phyloP scores from a whole-genome alignment of 1,139 yeast genomes.

The Protomyces arabidopsidicola region DNA sequence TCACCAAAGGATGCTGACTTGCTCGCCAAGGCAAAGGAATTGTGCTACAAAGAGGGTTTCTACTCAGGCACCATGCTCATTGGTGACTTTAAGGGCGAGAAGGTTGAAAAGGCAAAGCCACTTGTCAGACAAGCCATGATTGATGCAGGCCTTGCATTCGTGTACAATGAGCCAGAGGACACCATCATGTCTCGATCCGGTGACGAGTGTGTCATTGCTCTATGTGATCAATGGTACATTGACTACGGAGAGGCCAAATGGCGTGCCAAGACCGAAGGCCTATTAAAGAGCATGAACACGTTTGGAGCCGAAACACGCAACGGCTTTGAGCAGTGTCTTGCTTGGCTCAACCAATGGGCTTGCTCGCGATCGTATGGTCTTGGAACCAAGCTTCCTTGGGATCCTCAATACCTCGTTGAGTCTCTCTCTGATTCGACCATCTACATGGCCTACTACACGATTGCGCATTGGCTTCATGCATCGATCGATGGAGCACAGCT shows the following conservation, averaged over 20 bases:
- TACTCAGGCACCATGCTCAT: constrained; percentile 77
- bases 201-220: constrained; percentile 91
- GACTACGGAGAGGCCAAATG: constrained; percentile 95
- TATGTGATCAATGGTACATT: constrained; percentile 98
- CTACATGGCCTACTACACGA: constrained; percentile 93
- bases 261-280: constrained; percentile 80
- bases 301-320: constrained; percentile 80
- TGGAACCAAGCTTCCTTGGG: constrained; percentile 98
- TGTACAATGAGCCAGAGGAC: constrained; percentile 91
- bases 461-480: constrained; percentile 76
- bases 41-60: constrained; percentile 94
- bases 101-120: constrained; percentile 86
- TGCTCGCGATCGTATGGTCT: constrained; percentile 94
- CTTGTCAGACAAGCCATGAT: constrained; percentile 79
- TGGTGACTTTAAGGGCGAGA: constrained; percentile 83
- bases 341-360: constrained; percentile 99
- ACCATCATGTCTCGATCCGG: constrained; percentile 90
- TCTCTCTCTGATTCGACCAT: constrained; percentile 93
- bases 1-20: constrained; percentile 89
- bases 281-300: constrained; percentile 71
- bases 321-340: constrained; percentile 90
- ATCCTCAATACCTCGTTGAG: constrained; percentile 85
- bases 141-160: constrained; percentile 73
- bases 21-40: constrained; percentile 87
- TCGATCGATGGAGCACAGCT: constrained; percentile 75